Percentiles rank a stretch among this genome's conserved stretches.
These are phyloP conservation scores for Alternaria hordeiaustralica DNA, from an alignment of 2,329 filamentous ascomycete species.

Conservation along the genomic window DNA sequence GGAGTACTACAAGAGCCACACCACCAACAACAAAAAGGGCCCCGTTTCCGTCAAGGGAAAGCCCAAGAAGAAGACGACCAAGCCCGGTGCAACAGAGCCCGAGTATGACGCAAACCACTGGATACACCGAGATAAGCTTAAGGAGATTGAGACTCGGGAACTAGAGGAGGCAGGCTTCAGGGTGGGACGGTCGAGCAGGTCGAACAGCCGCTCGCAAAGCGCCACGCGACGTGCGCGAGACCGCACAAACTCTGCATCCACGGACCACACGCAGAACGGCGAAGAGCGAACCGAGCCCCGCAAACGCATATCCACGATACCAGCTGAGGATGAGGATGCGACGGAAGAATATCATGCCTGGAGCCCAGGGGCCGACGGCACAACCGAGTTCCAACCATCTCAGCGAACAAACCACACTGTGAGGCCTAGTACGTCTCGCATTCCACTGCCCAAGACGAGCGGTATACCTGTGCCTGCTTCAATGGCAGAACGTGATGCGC, in stretches of 20 bases:
- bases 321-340: slow-evolving; percentile 54
- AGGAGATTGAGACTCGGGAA: slow-evolving; percentile 80
- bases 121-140: slow-evolving; percentile 86
- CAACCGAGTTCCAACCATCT: slow-evolving; percentile 61
- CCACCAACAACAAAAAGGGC: slow-evolving; percentile 25
- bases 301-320: slow-evolving; percentile 47
- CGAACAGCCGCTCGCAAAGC: slow-evolving; percentile 47
- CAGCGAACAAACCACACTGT: slow-evolving; percentile 57
- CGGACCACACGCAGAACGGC: slow-evolving; percentile 27
- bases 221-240: slow-evolving; percentile 33
- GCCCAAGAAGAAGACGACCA: slow-evolving; percentile 37
- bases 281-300: slow-evolving; percentile 40
- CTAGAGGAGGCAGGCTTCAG: slow-evolving; percentile 77
- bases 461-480: slow-evolving; percentile 75
- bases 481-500: slow-evolving; percentile 76
- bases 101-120: slow-evolving; percentile 71
- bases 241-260: slow-evolving; percentile 42
- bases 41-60: slow-evolving; percentile 25
- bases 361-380: slow-evolving; percentile 78
- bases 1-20: slow-evolving; percentile 51
- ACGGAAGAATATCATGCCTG: slow-evolving; percentile 54
- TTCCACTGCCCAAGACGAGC: slow-evolving; percentile 83
- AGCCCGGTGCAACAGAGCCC: slow-evolving; percentile 21
- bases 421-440: slow-evolving; percentile 71
- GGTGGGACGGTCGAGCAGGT: slow-evolving; percentile 55